A percentile compares a stretch with the other conserved stretches of the same genome.
Conservation (phyloP, 2,329 filamentous ascomycete species). For the Fusarium aywerte region DNA sequence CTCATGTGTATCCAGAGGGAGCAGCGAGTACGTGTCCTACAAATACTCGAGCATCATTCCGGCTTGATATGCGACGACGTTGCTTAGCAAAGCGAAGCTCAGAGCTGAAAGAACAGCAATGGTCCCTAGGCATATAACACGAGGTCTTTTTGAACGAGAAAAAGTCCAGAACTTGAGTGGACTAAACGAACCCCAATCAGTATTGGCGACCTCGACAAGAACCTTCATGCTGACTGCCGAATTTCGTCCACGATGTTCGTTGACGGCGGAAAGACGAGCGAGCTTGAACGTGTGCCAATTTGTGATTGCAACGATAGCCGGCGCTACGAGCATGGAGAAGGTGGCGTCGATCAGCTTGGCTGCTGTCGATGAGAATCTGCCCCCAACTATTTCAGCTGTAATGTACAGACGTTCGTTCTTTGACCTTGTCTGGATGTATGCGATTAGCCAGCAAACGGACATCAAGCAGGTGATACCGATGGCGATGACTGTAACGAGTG, state of each 20-base stretch:
- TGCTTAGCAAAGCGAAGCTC: slow-evolving; percentile 25
- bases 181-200: slow-evolving; percentile 32
- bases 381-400: slow-evolving; percentile 13
- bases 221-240: slow-evolving; percentile 29
- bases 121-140: slow-evolving; percentile 15
- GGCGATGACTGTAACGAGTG: slow-evolving; percentile 4
- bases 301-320: slow-evolving; percentile 9
- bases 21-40: slow-evolving; percentile 15
- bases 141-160: slow-evolving; percentile 19
- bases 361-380: slow-evolving; percentile 10
- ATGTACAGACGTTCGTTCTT: slow-evolving; percentile 7
- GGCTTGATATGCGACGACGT: slow-evolving; percentile 22
- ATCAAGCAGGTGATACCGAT: background rate
- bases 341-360: slow-evolving; percentile 33
- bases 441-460: slow-evolving; percentile 12
- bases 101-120: slow-evolving; percentile 24
- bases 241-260: slow-evolving; percentile 21
- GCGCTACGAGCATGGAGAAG: slow-evolving; percentile 30
- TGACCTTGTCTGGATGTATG: slow-evolving; percentile 3
- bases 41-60: slow-evolving; percentile 24
- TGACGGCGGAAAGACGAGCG: slow-evolving; percentile 26
- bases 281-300: slow-evolving; percentile 38
- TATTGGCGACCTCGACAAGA: slow-evolving; percentile 26
- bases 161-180: slow-evolving; percentile 30
- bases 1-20: background rate